Evolutionary conservation across 2,329 filamentous ascomycete genomes (phyloP).

Genomic region (Hymenoscyphus fraxineus): DNA sequence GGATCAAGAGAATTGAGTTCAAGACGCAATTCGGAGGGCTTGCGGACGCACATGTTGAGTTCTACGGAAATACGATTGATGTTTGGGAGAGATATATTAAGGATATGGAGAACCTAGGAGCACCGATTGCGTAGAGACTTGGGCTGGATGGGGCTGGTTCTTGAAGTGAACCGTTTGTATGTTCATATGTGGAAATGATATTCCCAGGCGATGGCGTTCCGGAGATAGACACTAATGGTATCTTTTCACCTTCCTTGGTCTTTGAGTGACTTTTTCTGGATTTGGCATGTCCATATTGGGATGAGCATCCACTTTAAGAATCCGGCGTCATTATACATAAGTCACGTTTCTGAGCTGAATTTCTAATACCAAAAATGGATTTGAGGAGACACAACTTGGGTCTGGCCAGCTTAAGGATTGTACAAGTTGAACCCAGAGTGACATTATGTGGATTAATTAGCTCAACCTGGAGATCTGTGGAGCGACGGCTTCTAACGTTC

Average conservation of each 20-base stretch:
- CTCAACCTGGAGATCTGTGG: too few species aligned
- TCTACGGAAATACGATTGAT: slow-evolving; percentile 74
- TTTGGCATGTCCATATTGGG: background rate
- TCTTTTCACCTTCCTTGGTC: background rate
- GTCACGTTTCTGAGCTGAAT: background rate
- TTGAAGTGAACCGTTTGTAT: background rate
- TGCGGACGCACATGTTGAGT: slow-evolving; percentile 80
- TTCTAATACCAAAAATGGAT: background rate
- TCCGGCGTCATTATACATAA: background rate
- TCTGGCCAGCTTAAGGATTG: too few species aligned
- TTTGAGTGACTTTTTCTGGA: background rate
- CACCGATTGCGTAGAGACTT: slow-evolving; percentile 27
- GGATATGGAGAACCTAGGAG: slow-evolving; percentile 73
- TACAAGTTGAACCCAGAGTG: too few species aligned
- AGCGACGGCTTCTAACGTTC: too few species aligned
- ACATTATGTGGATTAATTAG: too few species aligned
- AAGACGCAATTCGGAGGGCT: slow-evolving; percentile 78
- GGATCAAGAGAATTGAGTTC: slow-evolving; percentile 93
- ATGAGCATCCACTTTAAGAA: background rate
- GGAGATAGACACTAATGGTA: background rate
- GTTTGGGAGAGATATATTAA: slow-evolving; percentile 89
- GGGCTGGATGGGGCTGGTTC: background rate
- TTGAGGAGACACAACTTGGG: background rate
- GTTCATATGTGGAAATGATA: slow-evolving; percentile 3
- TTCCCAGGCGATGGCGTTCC: slow-evolving; percentile 1